These are phyloP conservation scores for Plectranthus barbatus DNA, from an alignment of 257 asterid species.

Conservation along the genomic window DNA sequence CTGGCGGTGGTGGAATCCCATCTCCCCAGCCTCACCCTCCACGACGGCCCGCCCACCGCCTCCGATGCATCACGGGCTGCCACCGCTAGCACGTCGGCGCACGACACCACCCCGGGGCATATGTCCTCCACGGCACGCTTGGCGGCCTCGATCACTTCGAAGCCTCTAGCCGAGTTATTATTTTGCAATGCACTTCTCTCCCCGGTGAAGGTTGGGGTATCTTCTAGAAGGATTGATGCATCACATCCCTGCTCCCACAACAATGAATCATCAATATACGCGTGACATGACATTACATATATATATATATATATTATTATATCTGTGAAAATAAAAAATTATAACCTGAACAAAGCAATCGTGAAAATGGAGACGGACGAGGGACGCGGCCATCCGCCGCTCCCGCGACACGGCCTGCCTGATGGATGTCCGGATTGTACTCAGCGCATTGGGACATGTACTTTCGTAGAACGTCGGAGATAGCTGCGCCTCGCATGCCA, in stretches of 20 bases:
- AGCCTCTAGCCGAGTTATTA: constrained; percentile 20
- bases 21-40: constrained; percentile 26
- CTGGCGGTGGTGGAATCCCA: constrained; percentile 27
- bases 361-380: constrained; percentile 15
- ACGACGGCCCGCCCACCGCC: constrained; percentile 30
- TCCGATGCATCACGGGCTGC: constrained; percentile 28
- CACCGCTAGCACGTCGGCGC: constrained; percentile 26
- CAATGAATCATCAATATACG: not conserved
- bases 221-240: constrained; percentile 26
- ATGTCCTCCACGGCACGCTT: constrained; percentile 22
- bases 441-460: constrained; percentile 15
- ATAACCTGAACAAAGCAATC: constrained; percentile 16
- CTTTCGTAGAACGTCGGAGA: constrained; percentile 13
- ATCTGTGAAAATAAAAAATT: no score
- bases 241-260: constrained; percentile 21
- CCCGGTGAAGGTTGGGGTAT: constrained; percentile 16
- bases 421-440: constrained; percentile 14
- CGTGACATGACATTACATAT: not conserved
- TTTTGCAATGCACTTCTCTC: constrained; percentile 21
- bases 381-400: constrained; percentile 22
- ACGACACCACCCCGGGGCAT: constrained; percentile 33
- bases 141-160: constrained; percentile 25
- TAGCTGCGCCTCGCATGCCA: constrained; percentile 8
- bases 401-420: constrained; percentile 13
- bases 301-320: no score